phyloP scores from a whole-genome alignment of 2,329 filamentous ascomycete species.

The Sclerotinia minor region DNA sequence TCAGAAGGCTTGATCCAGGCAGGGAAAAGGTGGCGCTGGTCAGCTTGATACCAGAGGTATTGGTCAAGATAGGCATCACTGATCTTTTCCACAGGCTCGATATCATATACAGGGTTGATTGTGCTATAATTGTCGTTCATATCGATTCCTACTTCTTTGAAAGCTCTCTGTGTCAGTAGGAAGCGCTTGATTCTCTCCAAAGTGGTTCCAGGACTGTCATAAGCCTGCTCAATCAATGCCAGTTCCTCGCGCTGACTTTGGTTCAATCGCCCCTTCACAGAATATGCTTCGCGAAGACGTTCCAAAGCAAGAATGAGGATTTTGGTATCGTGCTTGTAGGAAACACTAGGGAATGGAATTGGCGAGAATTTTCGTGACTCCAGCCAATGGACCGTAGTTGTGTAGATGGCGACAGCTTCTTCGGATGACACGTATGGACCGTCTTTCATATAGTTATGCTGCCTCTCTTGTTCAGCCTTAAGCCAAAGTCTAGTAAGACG shows the following conservation, averaged over 20 bases:
- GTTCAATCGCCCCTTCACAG: slow-evolving; percentile 93
- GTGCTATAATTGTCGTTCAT: slow-evolving; percentile 99
- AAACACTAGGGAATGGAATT: slow-evolving; percentile 97
- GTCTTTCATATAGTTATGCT: slow-evolving; percentile 99
- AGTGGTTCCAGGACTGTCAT: slow-evolving; percentile 95
- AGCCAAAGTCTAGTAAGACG: slow-evolving; percentile 93
- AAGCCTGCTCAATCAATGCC: slow-evolving; percentile 95
- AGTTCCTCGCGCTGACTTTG: slow-evolving; percentile 97
- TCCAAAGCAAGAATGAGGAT: slow-evolving; percentile 95
- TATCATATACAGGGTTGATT: slow-evolving; percentile 98
- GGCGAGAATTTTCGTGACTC: slow-evolving; percentile 98
- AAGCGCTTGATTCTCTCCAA: slow-evolving; percentile 96
- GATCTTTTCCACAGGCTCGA: slow-evolving; percentile 99
- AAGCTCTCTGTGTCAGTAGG: slow-evolving; percentile 91
- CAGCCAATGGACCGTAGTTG: slow-evolving; percentile 97
- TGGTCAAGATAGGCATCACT: slow-evolving; percentile 98
- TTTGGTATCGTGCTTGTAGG: slow-evolving; percentile 99
- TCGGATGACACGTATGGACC: slow-evolving; percentile 98
- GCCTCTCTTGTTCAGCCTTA: slow-evolving; percentile 95
- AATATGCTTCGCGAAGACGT: slow-evolving; percentile 90
- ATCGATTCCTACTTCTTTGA: slow-evolving; percentile 99
- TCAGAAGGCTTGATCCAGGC: slow-evolving; percentile 99
- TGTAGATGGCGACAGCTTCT: slow-evolving; percentile 98
- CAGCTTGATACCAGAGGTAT: slow-evolving; percentile 98
- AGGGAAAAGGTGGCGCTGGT: slow-evolving; percentile 94